phyloP scores from a whole-genome alignment of 768 basidiomycete genomes.

The Phlegmacium glaucopus region DNA sequence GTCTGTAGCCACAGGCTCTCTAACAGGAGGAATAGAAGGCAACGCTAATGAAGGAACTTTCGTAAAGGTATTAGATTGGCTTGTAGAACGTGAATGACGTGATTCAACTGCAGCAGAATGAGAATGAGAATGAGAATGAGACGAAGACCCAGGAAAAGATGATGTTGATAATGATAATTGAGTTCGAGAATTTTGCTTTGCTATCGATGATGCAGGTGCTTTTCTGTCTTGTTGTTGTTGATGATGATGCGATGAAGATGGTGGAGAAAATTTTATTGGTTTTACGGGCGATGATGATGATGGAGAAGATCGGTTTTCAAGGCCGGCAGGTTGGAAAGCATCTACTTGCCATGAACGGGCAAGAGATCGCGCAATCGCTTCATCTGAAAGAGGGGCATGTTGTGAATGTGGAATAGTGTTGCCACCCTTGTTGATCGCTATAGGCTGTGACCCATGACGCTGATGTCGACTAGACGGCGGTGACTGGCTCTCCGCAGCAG shows the following conservation, averaged over 20 bases:
- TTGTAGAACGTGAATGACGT: conserved; percentile 9
- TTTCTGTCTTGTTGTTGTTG: conserved; percentile 4
- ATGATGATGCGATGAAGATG: not conserved
- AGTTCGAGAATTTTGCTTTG: conserved; percentile 11
- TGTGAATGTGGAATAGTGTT: not conserved
- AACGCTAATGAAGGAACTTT: conserved; percentile 1
- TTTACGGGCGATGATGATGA: conserved; percentile 6
- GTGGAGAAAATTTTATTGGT: conserved; percentile 5
- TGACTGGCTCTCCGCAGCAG: not conserved
- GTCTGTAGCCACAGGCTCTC: conserved; percentile 8
- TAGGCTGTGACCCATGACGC: conserved; percentile 7
- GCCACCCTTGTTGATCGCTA: conserved; percentile 6
- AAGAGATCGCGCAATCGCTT: conserved; percentile 12
- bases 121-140: too few species aligned
- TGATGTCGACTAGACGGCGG: conserved; percentile 6
- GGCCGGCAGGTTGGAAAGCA: conserved; percentile 13
- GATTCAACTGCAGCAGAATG: conserved; percentile 4
- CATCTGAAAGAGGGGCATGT: conserved; percentile 5
- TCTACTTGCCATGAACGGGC: conserved; percentile 19
- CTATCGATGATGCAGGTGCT: conserved; percentile 10
- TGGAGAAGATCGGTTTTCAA: conserved; percentile 14
- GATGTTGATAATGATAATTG: conserved; percentile 18
- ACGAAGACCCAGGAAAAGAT: not conserved
- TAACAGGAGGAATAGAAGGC: conserved; percentile 7
- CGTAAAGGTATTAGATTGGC: conserved; percentile 4